Conservation (phyloP, 345 rosid species). For the Anastatica hierochuntica region DNA sequence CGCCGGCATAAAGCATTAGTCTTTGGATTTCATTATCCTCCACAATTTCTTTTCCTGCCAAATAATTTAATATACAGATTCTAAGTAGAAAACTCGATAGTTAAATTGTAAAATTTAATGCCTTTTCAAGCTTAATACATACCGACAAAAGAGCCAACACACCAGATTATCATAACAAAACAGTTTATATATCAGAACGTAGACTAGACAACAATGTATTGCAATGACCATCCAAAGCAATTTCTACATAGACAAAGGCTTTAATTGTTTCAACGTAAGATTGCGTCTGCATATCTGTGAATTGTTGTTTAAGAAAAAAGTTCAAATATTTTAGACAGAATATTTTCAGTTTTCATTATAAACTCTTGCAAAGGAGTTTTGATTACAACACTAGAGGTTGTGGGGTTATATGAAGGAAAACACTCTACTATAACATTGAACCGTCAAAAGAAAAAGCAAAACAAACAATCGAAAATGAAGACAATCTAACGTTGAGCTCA, state of each 20-base stretch:
- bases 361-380: neutral
- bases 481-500: slow-evolving; percentile 5
- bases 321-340: too few species aligned
- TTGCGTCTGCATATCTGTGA: too few species aligned
- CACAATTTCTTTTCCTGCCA: slow-evolving; percentile 67
- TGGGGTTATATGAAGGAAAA: neutral
- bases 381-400: neutral
- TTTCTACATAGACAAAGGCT: too few species aligned
- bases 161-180: too few species aligned
- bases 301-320: neutral
- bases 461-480: neutral
- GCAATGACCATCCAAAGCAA: too few species aligned
- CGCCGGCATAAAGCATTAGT: slow-evolving; percentile 45
- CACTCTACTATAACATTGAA: neutral
- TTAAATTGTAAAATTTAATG: too few species aligned
- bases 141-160: too few species aligned
- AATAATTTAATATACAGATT: neutral
- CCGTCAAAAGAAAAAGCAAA: neutral
- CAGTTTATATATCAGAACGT: too few species aligned
- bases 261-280: too few species aligned
- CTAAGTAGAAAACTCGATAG: too few species aligned
- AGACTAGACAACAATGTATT: too few species aligned
- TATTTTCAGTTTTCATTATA: neutral
- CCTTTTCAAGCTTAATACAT: too few species aligned
- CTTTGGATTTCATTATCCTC: slow-evolving; percentile 40